A percentile compares a stretch with the other conserved stretches of the same genome.
Conservation (phyloP, 768 basidiomycete species). For the Fomitopsis pulvina region DNA sequence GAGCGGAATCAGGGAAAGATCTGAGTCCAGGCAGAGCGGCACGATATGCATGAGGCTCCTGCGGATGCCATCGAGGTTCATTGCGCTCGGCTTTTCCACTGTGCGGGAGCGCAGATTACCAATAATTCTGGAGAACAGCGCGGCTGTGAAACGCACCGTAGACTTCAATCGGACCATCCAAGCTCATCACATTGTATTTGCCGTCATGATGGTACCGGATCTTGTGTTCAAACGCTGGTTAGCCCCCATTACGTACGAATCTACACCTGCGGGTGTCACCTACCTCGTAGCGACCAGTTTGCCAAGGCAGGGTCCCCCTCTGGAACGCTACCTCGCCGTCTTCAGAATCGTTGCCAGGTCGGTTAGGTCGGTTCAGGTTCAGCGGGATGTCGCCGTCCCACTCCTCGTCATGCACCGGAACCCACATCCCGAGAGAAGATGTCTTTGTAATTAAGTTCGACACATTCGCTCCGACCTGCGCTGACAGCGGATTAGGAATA, state of each 20-base stretch:
- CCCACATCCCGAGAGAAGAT: slow-evolving; percentile 86
- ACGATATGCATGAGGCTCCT: slow-evolving; percentile 69
- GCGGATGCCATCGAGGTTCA: slow-evolving; percentile 63
- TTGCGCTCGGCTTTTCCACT: slow-evolving; percentile 65
- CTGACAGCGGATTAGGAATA: slow-evolving; percentile 1
- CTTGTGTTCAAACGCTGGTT: slow-evolving; percentile 32
- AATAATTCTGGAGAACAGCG: neutral
- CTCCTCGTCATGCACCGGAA: slow-evolving; percentile 84
- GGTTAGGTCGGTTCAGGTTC: slow-evolving; percentile 30
- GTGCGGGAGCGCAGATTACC: slow-evolving; percentile 3
- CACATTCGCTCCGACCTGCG: slow-evolving; percentile 81
- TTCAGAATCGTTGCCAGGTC: slow-evolving; percentile 36
- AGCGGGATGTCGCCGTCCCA: slow-evolving; percentile 86
- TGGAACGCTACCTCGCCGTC: slow-evolving; percentile 69
- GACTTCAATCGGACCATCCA: slow-evolving; percentile 83
- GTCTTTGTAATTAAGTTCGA: slow-evolving; percentile 78
- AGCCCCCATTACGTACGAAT: neutral
- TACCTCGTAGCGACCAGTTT: slow-evolving; percentile 82
- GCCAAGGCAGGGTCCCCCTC: slow-evolving; percentile 80
- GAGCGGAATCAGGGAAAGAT: slow-evolving; percentile 72
- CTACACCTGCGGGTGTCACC: slow-evolving; percentile 12
- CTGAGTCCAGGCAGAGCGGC: slow-evolving; percentile 80
- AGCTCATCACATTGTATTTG: slow-evolving; percentile 91
- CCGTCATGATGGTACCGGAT: slow-evolving; percentile 94
- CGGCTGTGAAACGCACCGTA: slow-evolving; percentile 44